Evolutionary conservation across 257 asterid genomes (phyloP), one percentile per base, ranked within the genome.

Genomic region (Penstemon barbatus): DNA sequence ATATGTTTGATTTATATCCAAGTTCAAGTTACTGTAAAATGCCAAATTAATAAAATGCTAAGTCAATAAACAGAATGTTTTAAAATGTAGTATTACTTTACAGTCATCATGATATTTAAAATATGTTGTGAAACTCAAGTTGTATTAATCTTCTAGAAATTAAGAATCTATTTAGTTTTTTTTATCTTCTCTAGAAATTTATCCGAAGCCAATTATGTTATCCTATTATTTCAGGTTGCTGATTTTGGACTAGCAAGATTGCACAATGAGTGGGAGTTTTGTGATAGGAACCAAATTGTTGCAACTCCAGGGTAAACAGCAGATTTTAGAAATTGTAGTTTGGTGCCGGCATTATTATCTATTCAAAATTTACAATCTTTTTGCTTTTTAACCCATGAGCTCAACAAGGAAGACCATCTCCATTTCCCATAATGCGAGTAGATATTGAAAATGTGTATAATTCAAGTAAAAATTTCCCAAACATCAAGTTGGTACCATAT

Each of bases 201-300:
- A 37, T 63, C 39, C 57, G 39, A 43, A 44, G 62, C 45, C 66
- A 51, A 67, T 62, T 44, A 41, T 7, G 18, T 69, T 19, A 49
- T 70, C 61, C 18, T 39, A 37, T 80, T 40, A 33, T 70, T 57
- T 65, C 69, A 92, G 98, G 96, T 92, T 71, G 86, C 92, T 70
- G 97, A 89, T 80, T 92, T 87, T 79, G 98, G 97, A 74, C 87
- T 92, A 66, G 88, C 95, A 38, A 82, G 89, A 75, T 68, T 87
- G 83, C 87, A 89, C 69, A 75, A 80, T 33, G 97, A 87, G 77
- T 79, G 89, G 95, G 87, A 82, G 63, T 73, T 73, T 36, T 72
- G 63, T 63, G 78, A 77, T 45, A 82, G 75, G 65, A 81, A 78
- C 75, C 87, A 77, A 79, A 69, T 79, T 36, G 77, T 81, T 67